Evolutionary conservation across 1,284 basidiomycete genomes (phyloP).

Genomic region (Fomes fomentarius): DNA sequence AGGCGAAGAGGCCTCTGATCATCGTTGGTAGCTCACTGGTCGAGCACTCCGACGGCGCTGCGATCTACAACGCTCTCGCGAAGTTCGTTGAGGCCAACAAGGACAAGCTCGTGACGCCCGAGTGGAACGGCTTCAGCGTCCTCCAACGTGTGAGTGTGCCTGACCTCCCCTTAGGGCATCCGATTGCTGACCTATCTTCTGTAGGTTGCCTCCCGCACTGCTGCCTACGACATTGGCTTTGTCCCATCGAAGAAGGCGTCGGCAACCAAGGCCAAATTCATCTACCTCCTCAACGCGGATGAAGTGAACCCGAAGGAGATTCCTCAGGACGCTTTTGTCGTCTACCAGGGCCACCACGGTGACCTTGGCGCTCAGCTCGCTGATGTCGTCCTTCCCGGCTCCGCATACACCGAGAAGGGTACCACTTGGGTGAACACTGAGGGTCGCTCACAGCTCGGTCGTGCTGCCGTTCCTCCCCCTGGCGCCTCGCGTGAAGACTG

Average conservation of each 20-base stretch:
- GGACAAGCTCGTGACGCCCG: conserved; percentile 76
- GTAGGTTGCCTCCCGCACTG: conserved; percentile 87
- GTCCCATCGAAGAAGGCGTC: conserved; percentile 82
- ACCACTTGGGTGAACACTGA: conserved; percentile 98
- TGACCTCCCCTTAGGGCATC: background rate
- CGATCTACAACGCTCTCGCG: conserved; percentile 79
- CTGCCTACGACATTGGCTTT: conserved; percentile 95
- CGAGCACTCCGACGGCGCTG: conserved; percentile 88
- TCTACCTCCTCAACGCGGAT: conserved; percentile 97
- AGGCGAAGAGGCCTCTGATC: conserved; percentile 93
- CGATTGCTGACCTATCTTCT: conserved; percentile 3
- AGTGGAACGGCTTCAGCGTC: conserved; percentile 96
- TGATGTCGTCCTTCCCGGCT: conserved; percentile 92
- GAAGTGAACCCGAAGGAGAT: conserved; percentile 92
- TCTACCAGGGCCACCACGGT: conserved; percentile 99
- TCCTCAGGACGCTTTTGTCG: conserved; percentile 93
- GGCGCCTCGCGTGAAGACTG: conserved; percentile 97
- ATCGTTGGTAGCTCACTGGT: conserved; percentile 89
- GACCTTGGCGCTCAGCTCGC: conserved; percentile 96
- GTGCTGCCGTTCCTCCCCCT: conserved; percentile 94
- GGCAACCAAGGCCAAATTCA: conserved; percentile 86
- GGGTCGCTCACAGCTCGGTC: conserved; percentile 89
- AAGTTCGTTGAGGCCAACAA: conserved; percentile 85
- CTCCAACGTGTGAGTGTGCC: conserved; percentile 79
- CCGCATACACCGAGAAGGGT: conserved; percentile 97